phyloP scores from a whole-genome alignment of 495 filamentous ascomycete species.

The Talaromyces nanjingensis region DNA sequence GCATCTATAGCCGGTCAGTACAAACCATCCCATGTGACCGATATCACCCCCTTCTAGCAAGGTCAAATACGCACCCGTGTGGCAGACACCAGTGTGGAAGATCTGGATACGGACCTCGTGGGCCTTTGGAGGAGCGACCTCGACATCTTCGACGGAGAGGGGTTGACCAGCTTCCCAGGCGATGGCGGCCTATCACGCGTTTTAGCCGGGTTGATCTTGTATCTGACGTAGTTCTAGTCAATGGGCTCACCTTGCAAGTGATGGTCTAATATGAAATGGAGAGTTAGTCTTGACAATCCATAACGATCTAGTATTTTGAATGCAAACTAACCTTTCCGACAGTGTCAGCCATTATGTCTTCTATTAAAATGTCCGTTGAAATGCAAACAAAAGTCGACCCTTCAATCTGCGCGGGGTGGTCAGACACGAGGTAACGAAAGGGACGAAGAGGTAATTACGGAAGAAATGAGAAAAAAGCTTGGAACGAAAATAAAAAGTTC shows the following conservation, averaged over 20 bases:
- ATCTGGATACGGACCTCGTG: slow-evolving; percentile 96
- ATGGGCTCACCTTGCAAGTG: slow-evolving; percentile 57
- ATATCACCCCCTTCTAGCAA: not conserved
- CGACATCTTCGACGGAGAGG: slow-evolving; percentile 81
- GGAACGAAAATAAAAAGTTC: not conserved
- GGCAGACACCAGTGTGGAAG: slow-evolving; percentile 95
- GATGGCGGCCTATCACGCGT: slow-evolving; percentile 65
- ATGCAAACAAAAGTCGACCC: not conserved
- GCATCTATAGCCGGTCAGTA: slow-evolving; percentile 55
- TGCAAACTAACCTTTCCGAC: slow-evolving; percentile 46
- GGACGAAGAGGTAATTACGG: not conserved
- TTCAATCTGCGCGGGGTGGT: not conserved
- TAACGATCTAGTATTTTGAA: not conserved
- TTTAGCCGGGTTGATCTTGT: not conserved
- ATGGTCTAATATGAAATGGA: slow-evolving; percentile 49
- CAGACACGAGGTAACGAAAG: not conserved
- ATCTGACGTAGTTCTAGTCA: not conserved
- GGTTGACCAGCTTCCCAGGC: slow-evolving; percentile 94
- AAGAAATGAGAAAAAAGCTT: not conserved
- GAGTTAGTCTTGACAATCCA: not conserved
- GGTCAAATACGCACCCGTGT: slow-evolving; percentile 62
- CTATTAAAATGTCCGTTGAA: not conserved
- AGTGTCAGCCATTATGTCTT: slow-evolving; percentile 38
- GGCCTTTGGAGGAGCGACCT: slow-evolving; percentile 85
- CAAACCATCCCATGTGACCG: not conserved